These are phyloP conservation scores for Asterophora parasitica DNA, from an alignment of 768 basidiomycete genomes.

Conservation along the genomic window DNA sequence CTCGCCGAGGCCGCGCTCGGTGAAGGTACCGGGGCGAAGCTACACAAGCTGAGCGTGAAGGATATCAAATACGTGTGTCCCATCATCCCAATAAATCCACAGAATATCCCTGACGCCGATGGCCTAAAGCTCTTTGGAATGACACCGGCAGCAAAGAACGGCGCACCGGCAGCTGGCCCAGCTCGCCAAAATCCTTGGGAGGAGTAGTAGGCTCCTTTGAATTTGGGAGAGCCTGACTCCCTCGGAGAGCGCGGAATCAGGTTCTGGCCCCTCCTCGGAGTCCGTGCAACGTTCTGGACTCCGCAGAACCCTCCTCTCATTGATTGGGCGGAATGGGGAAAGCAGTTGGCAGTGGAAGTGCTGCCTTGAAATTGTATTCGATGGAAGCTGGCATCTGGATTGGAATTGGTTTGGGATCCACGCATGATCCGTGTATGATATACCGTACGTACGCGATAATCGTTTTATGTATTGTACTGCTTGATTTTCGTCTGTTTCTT, in stretches of 20 bases:
- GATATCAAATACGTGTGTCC: conserved; percentile 56
- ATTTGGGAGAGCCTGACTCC: too few species aligned
- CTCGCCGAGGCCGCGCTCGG: conserved; percentile 68
- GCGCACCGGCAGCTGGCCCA: background rate
- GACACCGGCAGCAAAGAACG: conserved; percentile 15
- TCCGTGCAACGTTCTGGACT: background rate
- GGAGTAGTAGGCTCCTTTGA: background rate
- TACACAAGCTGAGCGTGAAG: conserved; percentile 63
- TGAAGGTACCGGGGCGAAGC: conserved; percentile 56
- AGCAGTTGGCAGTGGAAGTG: too few species aligned
- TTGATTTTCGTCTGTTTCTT: too few species aligned
- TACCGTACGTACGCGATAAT: too few species aligned
- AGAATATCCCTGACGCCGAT: background rate
- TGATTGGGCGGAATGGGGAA: too few species aligned
- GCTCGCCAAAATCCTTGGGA: background rate
- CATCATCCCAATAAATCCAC: background rate
- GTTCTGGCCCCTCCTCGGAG: background rate
- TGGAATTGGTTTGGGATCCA: too few species aligned
- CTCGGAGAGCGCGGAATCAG: background rate
- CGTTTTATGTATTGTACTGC: too few species aligned
- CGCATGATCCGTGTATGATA: too few species aligned
- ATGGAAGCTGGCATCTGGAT: too few species aligned
- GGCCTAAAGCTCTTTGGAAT: conserved; percentile 33
- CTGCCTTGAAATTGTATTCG: too few species aligned
- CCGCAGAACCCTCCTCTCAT: too few species aligned